phyloP scores from a whole-genome alignment of 306 rosid genomes.

The Gastrolobium villosum region DNA sequence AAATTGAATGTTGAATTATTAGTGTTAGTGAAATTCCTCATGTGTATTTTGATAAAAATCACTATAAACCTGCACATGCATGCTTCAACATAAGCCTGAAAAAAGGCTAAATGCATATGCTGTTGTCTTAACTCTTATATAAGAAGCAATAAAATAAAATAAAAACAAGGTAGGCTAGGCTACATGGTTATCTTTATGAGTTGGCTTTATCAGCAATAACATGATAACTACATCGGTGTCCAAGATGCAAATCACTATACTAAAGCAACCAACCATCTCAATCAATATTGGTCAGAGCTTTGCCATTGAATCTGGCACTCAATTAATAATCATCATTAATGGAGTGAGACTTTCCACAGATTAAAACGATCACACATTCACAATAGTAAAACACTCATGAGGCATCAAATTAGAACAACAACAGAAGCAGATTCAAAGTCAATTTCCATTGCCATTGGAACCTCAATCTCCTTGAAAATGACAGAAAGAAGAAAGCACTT shows the following conservation, averaged over 20 bases:
- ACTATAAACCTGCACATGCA: conserved; percentile 8
- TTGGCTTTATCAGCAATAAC: conserved; percentile 12
- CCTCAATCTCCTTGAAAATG: background rate
- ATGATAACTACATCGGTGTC: conserved; percentile 18
- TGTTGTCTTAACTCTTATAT: background rate
- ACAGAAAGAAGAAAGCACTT: background rate
- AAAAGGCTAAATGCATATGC: background rate
- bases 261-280: background rate
- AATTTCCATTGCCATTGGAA: background rate
- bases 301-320: conserved; percentile 1
- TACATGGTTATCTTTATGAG: background rate
- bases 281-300: conserved; percentile 2
- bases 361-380: background rate
- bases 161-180: background rate
- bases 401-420: conserved; percentile 4
- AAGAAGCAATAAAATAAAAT: background rate
- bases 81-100: conserved; percentile 5
- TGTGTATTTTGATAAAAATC: background rate
- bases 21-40: background rate
- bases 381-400: background rate
- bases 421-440: background rate
- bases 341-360: background rate
- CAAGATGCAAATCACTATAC: conserved; percentile 15
- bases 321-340: background rate
- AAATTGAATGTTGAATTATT: conserved; percentile 19